Evolutionary conservation across 2,329 filamentous ascomycete species (phyloP).

Genomic region (Apiospora marii): DNA sequence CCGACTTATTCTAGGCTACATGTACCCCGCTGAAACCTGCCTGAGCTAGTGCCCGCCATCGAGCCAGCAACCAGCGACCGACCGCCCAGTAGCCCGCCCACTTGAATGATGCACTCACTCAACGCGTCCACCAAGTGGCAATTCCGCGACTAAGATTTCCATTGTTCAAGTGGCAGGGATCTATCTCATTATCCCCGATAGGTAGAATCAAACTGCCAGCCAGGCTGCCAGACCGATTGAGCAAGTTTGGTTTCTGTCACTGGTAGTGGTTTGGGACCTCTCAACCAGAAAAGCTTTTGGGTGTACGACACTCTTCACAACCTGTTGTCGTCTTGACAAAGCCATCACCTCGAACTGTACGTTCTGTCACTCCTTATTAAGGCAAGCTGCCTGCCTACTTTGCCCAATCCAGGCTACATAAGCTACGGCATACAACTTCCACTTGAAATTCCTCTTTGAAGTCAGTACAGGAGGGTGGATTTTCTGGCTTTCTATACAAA

Average conservation of each 20-base stretch:
- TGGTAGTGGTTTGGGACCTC: not conserved
- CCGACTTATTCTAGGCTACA: not conserved
- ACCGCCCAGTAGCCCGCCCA: not conserved
- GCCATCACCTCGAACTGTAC: not conserved
- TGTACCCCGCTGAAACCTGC: slow-evolving; percentile 15
- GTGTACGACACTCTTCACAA: not conserved
- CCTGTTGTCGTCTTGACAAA: not conserved
- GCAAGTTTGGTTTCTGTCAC: not conserved
- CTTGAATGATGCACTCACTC: slow-evolving; percentile 4
- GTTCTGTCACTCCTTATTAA: not conserved
- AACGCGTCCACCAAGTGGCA: slow-evolving; percentile 17
- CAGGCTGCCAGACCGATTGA: not conserved
- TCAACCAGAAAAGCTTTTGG: not conserved
- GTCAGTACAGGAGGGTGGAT: not conserved
- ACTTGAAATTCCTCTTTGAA: not conserved
- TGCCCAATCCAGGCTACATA: not conserved
- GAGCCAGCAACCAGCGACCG: not conserved
- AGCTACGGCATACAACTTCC: not conserved
- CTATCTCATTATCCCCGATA: slow-evolving; percentile 1
- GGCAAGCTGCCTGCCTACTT: not conserved
- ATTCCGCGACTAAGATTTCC: slow-evolving; percentile 17
- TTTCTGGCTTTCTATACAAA: not conserved
- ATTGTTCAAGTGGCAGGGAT: not conserved
- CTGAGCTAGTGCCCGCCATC: slow-evolving; percentile 9
- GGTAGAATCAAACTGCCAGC: not conserved